These are phyloP conservation scores for Aspergillus saccharolyticus DNA, from an alignment of 495 filamentous ascomycete genomes.

Conservation along the genomic window DNA sequence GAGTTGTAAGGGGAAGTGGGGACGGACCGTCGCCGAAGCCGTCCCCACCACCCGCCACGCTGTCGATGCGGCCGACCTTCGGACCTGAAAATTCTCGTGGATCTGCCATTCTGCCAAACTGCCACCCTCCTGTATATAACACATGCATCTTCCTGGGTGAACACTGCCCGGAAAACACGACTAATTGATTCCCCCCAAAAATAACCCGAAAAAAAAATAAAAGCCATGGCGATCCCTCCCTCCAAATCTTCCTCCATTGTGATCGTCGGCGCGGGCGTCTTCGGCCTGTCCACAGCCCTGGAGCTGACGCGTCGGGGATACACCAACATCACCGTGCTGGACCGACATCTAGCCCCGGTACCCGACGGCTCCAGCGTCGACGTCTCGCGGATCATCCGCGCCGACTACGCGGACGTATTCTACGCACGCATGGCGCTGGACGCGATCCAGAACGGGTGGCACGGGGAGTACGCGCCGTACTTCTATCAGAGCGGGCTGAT, in stretches of 20 bases:
- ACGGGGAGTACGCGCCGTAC: slow-evolving; percentile 56
- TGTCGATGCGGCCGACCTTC: background rate
- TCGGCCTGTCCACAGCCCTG: slow-evolving; percentile 38
- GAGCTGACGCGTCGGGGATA: slow-evolving; percentile 39
- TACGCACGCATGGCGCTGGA: slow-evolving; percentile 65
- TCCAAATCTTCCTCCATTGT: slow-evolving; percentile 24
- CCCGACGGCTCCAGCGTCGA: slow-evolving; percentile 69
- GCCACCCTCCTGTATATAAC: background rate
- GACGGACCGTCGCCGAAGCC: background rate
- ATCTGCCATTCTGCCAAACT: background rate
- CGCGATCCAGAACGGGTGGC: slow-evolving; percentile 58
- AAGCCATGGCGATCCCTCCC: background rate
- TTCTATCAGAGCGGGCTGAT: slow-evolving; percentile 62
- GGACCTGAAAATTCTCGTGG: background rate
- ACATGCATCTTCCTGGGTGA: background rate
- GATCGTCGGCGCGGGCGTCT: slow-evolving; percentile 43
- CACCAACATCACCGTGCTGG: slow-evolving; percentile 36
- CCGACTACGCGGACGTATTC: slow-evolving; percentile 71
- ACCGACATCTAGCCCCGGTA: slow-evolving; percentile 24
- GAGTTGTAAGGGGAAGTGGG: no score
- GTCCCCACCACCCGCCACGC: background rate
- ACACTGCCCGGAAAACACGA: background rate
- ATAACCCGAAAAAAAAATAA: background rate
- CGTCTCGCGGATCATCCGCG: slow-evolving; percentile 70
- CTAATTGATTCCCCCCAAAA: background rate